Evolutionary conservation across 805 yeast genomes (phyloP).

Genomic region (Cyberlindnera americana): DNA sequence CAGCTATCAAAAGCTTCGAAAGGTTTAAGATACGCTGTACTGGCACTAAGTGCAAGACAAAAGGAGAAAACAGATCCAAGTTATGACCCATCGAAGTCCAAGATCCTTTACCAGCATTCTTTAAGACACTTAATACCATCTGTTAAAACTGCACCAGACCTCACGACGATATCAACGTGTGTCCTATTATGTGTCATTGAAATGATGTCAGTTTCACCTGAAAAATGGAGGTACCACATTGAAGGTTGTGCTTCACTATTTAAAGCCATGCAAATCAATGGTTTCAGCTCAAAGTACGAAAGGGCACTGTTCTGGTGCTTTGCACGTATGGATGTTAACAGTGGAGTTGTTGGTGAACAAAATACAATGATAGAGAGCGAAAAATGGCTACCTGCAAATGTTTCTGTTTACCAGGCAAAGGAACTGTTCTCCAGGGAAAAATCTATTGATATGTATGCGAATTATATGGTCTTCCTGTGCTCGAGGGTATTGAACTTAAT

Average conservation of each 20-base stretch:
- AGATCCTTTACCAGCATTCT: conserved; percentile 32
- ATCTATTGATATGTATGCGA: conserved; percentile 36
- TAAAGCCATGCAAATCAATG: conserved; percentile 36
- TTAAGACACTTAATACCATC: conserved; percentile 33
- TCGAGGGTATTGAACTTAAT: conserved; percentile 36
- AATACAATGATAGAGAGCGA: conserved; percentile 34
- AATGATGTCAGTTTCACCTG: conserved; percentile 37
- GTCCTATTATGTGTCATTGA: conserved; percentile 41
- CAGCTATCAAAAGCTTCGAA: conserved; percentile 39
- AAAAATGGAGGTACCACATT: conserved; percentile 37
- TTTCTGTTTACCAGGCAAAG: conserved; percentile 23
- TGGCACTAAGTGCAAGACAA: conserved; percentile 34
- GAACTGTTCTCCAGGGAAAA: conserved; percentile 26
- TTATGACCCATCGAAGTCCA: conserved; percentile 28
- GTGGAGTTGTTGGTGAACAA: conserved; percentile 35
- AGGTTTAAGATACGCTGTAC: conserved; percentile 29
- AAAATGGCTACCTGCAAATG: conserved; percentile 34
- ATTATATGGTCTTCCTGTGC: conserved; percentile 37
- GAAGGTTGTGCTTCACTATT: conserved; percentile 38
- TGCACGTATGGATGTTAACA: conserved; percentile 39
- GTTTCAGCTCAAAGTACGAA: conserved; percentile 33
- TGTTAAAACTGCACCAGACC: conserved; percentile 30
- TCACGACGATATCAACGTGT: conserved; percentile 35
- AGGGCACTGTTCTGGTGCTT: conserved; percentile 43
- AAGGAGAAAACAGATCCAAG: conserved; percentile 28